Percentiles rank a stretch among this genome's conserved stretches.
Conservation (phyloP, 1,284 basidiomycete genomes). For the Tilletia horrida region DNA sequence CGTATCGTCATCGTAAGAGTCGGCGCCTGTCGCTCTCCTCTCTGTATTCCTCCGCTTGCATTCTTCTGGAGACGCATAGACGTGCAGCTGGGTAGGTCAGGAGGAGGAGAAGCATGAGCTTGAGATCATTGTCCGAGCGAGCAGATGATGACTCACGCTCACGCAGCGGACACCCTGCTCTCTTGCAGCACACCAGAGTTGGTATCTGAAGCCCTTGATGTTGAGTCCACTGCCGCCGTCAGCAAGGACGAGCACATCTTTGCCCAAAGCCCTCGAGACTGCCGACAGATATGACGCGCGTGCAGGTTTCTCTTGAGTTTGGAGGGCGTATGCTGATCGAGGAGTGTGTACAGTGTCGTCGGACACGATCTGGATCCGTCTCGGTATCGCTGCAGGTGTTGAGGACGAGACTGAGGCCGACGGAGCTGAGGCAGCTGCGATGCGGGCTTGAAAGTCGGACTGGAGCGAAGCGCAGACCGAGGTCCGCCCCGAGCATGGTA, state of each 20-base stretch:
- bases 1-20: constrained; percentile 70
- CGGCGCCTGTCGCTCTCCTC: constrained; percentile 58
- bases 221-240: constrained; percentile 78
- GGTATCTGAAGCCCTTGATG: constrained; percentile 92
- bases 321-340: constrained; percentile 65
- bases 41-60: constrained; percentile 73
- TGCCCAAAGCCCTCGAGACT: constrained; percentile 70
- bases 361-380: constrained; percentile 65
- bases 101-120: background rate
- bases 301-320: constrained; percentile 80
- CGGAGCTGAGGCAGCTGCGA: constrained; percentile 55
- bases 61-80: constrained; percentile 71
- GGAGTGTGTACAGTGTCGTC: constrained; percentile 71
- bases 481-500: constrained; percentile 81
- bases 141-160: constrained; percentile 67
- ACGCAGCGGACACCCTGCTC: constrained; percentile 80
- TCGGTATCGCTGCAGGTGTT: constrained; percentile 15
- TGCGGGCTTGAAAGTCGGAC: constrained; percentile 62
- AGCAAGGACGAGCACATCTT: constrained; percentile 76
- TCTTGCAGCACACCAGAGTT: constrained; percentile 91
- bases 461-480: constrained; percentile 69
- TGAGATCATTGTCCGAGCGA: background rate
- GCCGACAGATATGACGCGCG: constrained; percentile 81
- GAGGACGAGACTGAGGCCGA: background rate
- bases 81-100: constrained; percentile 58